Evolutionary conservation across 805 yeast genomes (phyloP), one percentile per base, ranked within the genome.

Genomic region (Lipomyces chichibuensis): DNA sequence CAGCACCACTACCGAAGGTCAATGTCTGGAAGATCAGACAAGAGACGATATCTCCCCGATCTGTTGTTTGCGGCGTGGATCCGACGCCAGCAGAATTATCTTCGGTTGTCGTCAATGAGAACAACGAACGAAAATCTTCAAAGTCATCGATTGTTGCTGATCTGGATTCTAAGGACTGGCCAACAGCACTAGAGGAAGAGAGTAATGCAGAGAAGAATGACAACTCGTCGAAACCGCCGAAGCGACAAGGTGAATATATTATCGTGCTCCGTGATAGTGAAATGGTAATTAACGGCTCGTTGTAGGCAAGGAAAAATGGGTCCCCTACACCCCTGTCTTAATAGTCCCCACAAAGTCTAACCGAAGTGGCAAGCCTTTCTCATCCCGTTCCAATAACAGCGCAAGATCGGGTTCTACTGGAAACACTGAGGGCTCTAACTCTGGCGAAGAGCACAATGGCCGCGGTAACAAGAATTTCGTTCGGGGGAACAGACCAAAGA

Each of bases 301-400:
- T n/a, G 55, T 72, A 51, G 87, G 87, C 64, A 86, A 84, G 73
- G 89, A 85, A 73, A 89, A 88, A 75, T 88, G 91, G 91, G 84
- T 87, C 52, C 91, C 91, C n/a, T 85, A 84, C 75, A 83, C 85
- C 72, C 90, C 86, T 33, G 78, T 85, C 54, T 84, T 84, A 59
- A 83, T 83, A 33, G 79, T 84, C 53, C 65, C 62, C 17, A 52
- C 70, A n/a, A 69, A 69, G 56, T 59, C 65, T 25, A 54, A 58
- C 33, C 46, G 71, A 29, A 55, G 37, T 20, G 80, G 83, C 25
- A 76, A 74, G 63, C 76, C 79, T 13, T 70, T 69, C 39, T 59
- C 43, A 32, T 60, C 62, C 20, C 25, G 53, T 20, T 35, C 39
- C 52, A 63, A 57, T 60, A 67, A 29, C 67, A 64, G 29, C 65